phyloP scores from a whole-genome alignment of 805 yeast genomes.

The Ogataea zsoltii region DNA sequence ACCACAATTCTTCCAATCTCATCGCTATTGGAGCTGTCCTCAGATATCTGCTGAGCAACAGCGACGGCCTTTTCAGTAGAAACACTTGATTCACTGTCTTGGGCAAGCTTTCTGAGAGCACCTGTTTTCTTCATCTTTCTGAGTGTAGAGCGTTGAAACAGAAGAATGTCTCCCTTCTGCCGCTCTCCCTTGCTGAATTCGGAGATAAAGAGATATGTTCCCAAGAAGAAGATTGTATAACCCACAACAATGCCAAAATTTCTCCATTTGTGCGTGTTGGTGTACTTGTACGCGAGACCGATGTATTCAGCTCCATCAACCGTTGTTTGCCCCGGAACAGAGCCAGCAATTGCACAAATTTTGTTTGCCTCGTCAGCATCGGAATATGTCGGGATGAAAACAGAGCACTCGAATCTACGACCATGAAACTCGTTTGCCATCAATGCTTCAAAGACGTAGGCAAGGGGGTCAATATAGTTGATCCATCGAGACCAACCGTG shows the following conservation, averaged over 20 bases:
- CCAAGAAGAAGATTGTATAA: slow-evolving; percentile 34
- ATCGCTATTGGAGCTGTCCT: too few relatives aligned
- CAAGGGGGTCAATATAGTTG: slow-evolving; percentile 47
- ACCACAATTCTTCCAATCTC: too few relatives aligned
- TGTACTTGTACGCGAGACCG: slow-evolving; percentile 46
- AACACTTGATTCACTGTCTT: too few relatives aligned
- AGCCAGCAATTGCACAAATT: slow-evolving; percentile 54
- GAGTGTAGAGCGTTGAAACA: neutral
- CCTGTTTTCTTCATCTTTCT: slow-evolving; percentile 37
- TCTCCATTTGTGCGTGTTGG: slow-evolving; percentile 68
- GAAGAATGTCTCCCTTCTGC: neutral
- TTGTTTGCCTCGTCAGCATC: slow-evolving; percentile 38
- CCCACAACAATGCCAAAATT: slow-evolving; percentile 57
- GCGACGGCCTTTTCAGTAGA: too few relatives aligned
- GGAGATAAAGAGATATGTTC: neutral
- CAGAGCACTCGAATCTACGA: neutral
- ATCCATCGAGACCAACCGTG: slow-evolving; percentile 65
- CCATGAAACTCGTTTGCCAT: slow-evolving; percentile 56
- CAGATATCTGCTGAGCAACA: too few relatives aligned
- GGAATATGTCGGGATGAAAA: slow-evolving; percentile 33
- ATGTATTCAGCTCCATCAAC: slow-evolving; percentile 56
- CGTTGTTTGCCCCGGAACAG: slow-evolving; percentile 34
- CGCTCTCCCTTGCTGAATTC: neutral
- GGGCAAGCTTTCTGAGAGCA: slow-evolving; percentile 33
- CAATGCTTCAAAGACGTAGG: slow-evolving; percentile 52